These are phyloP conservation scores for Botrytis paeoniae DNA, from an alignment of 2,329 filamentous ascomycete species.

Conservation along the genomic window DNA sequence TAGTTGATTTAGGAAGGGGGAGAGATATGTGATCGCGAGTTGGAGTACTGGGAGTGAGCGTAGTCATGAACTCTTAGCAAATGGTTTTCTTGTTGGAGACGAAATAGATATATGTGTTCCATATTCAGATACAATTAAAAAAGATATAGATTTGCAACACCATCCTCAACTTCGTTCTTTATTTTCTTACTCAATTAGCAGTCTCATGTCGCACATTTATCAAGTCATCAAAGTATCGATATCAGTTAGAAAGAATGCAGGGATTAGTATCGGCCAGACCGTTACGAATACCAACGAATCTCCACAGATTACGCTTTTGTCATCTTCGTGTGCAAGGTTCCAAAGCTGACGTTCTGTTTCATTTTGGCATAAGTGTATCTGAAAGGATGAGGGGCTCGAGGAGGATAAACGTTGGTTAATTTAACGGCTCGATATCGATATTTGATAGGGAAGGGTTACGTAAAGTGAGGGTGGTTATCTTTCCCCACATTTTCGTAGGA, in stretches of 20 bases:
- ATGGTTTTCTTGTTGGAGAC: not conserved
- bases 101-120: not conserved
- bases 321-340: not conserved
- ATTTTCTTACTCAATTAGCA: not conserved
- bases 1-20: not conserved
- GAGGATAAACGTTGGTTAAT: not conserved
- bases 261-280: not conserved
- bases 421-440: not conserved
- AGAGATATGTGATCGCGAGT: not conserved
- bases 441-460: conserved; percentile 7
- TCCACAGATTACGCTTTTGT: not conserved
- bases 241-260: not conserved
- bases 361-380: not conserved
- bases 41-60: not conserved
- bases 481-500: conserved; percentile 4
- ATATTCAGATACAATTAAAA: not conserved
- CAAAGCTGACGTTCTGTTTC: not conserved
- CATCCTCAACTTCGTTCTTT: not conserved
- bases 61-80: not conserved
- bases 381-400: not conserved
- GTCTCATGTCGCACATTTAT: not conserved
- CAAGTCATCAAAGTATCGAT: not conserved
- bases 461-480: conserved; percentile 8
- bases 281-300: not conserved
- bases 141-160: not conserved